A percentile compares a stretch with the other conserved stretches of the same genome.
These are phyloP conservation scores for Nannizziopsis barbatae DNA, from an alignment of 2,329 filamentous ascomycete genomes.

Conservation along the genomic window DNA sequence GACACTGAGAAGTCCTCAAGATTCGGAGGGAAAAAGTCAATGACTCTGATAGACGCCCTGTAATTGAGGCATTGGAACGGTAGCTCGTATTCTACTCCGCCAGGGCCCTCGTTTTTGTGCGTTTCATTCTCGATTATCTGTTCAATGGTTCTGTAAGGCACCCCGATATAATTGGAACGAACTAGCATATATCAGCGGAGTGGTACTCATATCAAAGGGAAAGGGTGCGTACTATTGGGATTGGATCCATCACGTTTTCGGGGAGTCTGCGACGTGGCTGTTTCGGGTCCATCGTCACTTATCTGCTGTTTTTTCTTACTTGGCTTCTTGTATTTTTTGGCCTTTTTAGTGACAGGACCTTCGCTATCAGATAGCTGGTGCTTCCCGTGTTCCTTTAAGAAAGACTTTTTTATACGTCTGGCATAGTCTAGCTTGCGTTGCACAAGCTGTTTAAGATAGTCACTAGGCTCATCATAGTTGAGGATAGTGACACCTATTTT, in stretches of 20 bases:
- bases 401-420: conserved; percentile 36
- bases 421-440: conserved; percentile 56
- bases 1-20: conserved; percentile 59
- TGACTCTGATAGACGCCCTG: conserved; percentile 58
- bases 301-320: conserved; percentile 23
- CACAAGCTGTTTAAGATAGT: conserved; percentile 44
- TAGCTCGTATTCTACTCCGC: conserved; percentile 38
- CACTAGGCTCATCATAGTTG: conserved; percentile 37
- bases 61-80: conserved; percentile 69
- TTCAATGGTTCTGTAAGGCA: conserved; percentile 31
- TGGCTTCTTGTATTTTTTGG: conserved; percentile 27
- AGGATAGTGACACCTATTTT: conserved; percentile 51
- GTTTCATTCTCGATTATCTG: conserved; percentile 41
- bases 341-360: conserved; percentile 11
- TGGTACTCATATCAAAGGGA: conserved; percentile 14
- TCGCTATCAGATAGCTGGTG: conserved; percentile 7
- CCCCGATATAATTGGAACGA: conserved; percentile 35
- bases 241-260: conserved; percentile 26
- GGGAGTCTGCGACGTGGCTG: conserved; percentile 10
- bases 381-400: conserved; percentile 17
- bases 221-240: conserved; percentile 30
- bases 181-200: conserved; percentile 30
- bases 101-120: conserved; percentile 38
- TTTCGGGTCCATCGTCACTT: conserved; percentile 1
- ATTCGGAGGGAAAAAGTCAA: conserved; percentile 64